A percentile compares a stretch with the other conserved stretches of the same genome.
Conservation (phyloP, 306 rosid species). For the Vigna hirtella region DNA sequence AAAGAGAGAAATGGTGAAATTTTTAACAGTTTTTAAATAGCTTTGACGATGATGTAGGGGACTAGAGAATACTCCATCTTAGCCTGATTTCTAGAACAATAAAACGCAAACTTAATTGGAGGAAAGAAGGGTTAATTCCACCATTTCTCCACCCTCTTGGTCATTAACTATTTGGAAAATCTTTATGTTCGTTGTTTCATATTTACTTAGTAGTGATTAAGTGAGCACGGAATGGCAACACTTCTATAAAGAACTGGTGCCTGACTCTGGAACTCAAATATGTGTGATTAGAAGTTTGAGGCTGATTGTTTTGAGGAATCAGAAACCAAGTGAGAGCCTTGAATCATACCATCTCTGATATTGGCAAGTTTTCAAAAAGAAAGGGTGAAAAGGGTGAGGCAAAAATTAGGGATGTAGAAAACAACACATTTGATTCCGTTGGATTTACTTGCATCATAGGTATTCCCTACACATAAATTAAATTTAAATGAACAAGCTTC, state of each 20-base stretch:
- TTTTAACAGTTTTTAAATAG: background rate
- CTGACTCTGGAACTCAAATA: background rate
- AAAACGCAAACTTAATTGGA: background rate
- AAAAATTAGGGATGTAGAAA: background rate
- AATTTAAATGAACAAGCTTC: background rate
- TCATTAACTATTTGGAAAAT: background rate
- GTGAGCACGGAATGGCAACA: background rate
- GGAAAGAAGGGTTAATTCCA: slow-evolving; percentile 11
- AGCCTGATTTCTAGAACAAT: background rate
- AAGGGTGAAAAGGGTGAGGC: background rate
- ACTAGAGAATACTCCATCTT: background rate
- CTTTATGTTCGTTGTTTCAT: background rate
- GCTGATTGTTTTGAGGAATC: background rate
- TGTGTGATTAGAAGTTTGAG: background rate
- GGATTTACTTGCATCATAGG: background rate
- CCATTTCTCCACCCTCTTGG: too few relatives aligned
- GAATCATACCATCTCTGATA: background rate
- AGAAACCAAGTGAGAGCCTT: background rate
- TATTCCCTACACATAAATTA: background rate
- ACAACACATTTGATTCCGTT: too few relatives aligned
- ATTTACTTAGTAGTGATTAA: background rate
- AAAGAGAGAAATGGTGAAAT: slow-evolving; percentile 12
- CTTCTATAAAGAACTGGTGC: background rate
- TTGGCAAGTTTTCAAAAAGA: background rate
- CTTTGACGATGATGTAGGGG: background rate